Base-by-base conservation (phyloP, 257 asterid species). In the Avicennia marina region DNA sequence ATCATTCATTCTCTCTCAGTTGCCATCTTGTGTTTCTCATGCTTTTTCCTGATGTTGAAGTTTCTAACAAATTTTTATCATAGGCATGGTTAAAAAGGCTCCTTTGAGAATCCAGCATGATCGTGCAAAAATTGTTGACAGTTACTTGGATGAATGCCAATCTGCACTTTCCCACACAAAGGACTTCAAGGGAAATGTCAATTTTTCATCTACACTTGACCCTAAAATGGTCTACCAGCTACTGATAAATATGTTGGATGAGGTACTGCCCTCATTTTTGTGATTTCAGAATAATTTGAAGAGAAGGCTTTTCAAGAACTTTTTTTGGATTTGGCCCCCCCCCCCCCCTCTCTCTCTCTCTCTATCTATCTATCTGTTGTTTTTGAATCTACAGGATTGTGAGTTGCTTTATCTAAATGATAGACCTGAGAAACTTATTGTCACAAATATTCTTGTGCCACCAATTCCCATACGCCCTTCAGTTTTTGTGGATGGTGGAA, bases 381-480 rank as follows among this genome's bases (percentile, higher is more conserved):
- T 50, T 34, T 59, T 53, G 39, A 21, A 38, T 67, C 50, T 55
- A 45, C 82, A 91, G 98, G 98, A 91, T 57, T 85, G 96, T 53
- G 96, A 90, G 60, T 63, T 87, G 79, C 98, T 90, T 63, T 79
- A 88, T 84, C 75, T 85, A 26, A 61, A 56, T 21, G 95, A 75
- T 62, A 85, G 96, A 72, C 98, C 98, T 4, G 98, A 90, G 77
- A 90, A 90, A 36, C 88, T 90, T 58, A 75, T 90, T 39, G 65
- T 83, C 48, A 75, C 90, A 50, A 81, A 69, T 80, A 79, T 90
- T 69, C 78, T 81, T 62, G 98, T 90, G 60, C 98, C 98, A 43
- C 98, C 98, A 43, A 80, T 24, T 39, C 72, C 95, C 69, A 80
- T 88, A 63, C 96, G 98, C 29, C 98, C 98, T 71, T 88, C 98